phyloP scores from a whole-genome alignment of 352 stramenopile species.

The Globisporangium parvum region DNA sequence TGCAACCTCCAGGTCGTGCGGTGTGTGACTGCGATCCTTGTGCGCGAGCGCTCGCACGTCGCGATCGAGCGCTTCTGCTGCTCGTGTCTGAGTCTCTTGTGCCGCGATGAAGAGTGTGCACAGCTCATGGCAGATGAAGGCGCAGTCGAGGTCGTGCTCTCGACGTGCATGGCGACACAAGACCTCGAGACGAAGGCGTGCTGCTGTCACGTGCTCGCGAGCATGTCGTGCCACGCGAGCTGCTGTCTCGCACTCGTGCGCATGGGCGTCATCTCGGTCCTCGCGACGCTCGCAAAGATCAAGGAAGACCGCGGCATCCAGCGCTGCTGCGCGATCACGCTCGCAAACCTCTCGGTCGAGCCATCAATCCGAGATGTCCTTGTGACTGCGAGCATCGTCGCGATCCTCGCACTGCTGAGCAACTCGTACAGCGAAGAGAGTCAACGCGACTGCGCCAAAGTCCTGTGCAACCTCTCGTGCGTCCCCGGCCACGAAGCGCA shows the following conservation, averaged over 20 bases:
- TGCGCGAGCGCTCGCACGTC: constrained; percentile 39
- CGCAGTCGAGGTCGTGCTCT: constrained; percentile 45
- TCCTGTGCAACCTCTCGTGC: constrained; percentile 69
- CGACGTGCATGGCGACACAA: constrained; percentile 50
- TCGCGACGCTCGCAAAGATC: constrained; percentile 49
- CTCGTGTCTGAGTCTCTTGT: constrained; percentile 64
- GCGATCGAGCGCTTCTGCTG: constrained; percentile 67
- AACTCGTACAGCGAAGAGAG: constrained; percentile 83
- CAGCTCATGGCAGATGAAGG: constrained; percentile 44
- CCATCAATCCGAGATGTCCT: constrained; percentile 40
- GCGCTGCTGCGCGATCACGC: constrained; percentile 60
- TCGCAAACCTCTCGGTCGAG: constrained; percentile 61
- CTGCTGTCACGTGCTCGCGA: constrained; percentile 71
- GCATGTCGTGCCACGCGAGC: constrained; percentile 59
- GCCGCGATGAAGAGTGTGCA: constrained; percentile 57
- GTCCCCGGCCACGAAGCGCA: constrained; percentile 36
- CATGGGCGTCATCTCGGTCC: constrained; percentile 43
- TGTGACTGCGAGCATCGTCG: constrained; percentile 37
- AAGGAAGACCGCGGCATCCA: constrained; percentile 45
- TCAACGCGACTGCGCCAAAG: constrained; percentile 65
- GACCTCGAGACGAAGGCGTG: constrained; percentile 66
- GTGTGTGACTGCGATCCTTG: constrained; percentile 48
- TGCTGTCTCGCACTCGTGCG: constrained; percentile 48
- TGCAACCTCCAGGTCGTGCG: constrained; percentile 47
- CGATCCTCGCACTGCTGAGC: constrained; percentile 50